Conservation (phyloP, 169 alveolate species). For the Toxoplasma gondii region DNA sequence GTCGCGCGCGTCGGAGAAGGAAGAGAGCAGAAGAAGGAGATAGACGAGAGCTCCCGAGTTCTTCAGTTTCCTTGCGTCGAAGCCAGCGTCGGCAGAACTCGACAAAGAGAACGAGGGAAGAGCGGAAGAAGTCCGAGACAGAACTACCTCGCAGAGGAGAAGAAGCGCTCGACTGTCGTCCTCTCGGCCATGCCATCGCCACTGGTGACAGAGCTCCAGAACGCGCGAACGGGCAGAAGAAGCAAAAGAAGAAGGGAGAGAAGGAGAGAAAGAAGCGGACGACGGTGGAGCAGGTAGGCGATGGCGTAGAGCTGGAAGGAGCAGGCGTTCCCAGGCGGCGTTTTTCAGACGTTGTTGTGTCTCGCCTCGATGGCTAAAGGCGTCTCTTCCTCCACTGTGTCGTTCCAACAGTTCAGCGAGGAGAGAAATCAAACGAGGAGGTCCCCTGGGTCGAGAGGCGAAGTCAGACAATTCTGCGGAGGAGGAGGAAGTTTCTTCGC, state of each 20-base stretch:
- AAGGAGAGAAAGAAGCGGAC: neutral
- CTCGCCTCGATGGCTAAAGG: neutral
- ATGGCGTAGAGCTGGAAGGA: constrained; percentile 8
- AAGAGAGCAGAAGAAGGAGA: constrained; percentile 10
- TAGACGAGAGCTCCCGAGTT: neutral
- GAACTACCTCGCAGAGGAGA: neutral
- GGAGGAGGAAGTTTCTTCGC: neutral
- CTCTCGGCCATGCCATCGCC: neutral
- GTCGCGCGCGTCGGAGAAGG: neutral
- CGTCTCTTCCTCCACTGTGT: neutral
- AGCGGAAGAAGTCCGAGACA: neutral
- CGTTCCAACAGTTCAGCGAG: neutral
- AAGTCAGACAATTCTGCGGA: neutral
- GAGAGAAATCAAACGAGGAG: neutral
- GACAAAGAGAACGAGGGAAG: neutral
- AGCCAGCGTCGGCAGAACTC: neutral
- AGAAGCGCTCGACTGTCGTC: neutral
- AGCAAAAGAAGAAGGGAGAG: neutral
- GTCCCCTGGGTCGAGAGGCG: neutral
- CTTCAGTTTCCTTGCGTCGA: neutral
- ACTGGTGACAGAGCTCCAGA: neutral
- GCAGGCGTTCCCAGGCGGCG: constrained; percentile 16
- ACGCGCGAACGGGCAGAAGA: neutral
- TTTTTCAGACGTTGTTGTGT: neutral
- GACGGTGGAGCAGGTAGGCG: neutral